phyloP scores from a whole-genome alignment of 495 filamentous ascomycete genomes.

The Sordaria brevicollis region DNA sequence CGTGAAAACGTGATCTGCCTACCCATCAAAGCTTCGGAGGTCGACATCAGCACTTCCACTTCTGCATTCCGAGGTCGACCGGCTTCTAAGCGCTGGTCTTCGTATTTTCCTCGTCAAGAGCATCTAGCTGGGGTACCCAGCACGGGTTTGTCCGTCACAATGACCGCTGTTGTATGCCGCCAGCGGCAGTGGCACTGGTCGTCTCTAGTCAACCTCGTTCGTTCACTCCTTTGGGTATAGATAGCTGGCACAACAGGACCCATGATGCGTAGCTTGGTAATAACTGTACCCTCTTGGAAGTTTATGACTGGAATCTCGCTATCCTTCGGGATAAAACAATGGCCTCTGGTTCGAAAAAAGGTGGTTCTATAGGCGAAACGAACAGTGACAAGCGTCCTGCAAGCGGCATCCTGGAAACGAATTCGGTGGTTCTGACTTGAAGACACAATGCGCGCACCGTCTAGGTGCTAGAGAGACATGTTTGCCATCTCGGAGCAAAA shows the following conservation, averaged over 20 bases:
- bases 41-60: conserved; percentile 51
- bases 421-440: conserved; percentile 73
- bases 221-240: conserved; percentile 21
- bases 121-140: conserved; percentile 46
- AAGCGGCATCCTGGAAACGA: conserved; percentile 69
- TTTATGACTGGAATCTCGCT: conserved; percentile 68
- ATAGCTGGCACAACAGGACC: conserved; percentile 39
- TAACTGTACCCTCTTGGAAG: conserved; percentile 59
- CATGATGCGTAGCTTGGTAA: conserved; percentile 57
- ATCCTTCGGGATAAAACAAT: conserved; percentile 53
- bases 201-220: too few relatives aligned
- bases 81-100: conserved; percentile 22
- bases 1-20: conserved; percentile 42
- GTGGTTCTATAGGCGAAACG: conserved; percentile 41
- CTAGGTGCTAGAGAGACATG: conserved; percentile 79
- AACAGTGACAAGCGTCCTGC: conserved; percentile 53
- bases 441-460: conserved; percentile 64
- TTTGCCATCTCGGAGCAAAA: conserved; percentile 78
- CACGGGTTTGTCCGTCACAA: conserved; percentile 47
- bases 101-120: conserved; percentile 34
- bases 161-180: conserved; percentile 48
- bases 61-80: conserved; percentile 34
- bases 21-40: conserved; percentile 41
- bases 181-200: conserved; percentile 31
- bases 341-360: conserved; percentile 32